phyloP scores from a whole-genome alignment of 257 asterid genomes.

The Solanum megistacrolobum region DNA sequence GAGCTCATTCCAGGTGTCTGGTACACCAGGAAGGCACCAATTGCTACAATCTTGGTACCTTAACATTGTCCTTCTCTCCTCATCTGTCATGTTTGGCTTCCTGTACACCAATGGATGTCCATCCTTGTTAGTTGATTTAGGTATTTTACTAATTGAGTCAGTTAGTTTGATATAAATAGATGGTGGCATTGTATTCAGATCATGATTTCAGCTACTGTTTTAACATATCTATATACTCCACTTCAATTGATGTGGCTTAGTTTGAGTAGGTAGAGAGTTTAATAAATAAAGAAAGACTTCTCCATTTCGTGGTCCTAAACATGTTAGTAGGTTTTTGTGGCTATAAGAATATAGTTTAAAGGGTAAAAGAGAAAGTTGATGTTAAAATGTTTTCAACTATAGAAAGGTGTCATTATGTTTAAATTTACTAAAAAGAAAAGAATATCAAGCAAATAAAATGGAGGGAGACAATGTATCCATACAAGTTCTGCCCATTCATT shows the following conservation, averaged over 20 bases:
- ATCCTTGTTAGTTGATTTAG: conserved; percentile 27
- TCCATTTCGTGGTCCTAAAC: neutral
- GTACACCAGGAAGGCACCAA: conserved; percentile 93
- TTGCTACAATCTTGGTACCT: conserved; percentile 74
- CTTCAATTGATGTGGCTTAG: neutral
- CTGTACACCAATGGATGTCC: conserved; percentile 38
- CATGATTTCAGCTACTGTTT: no score
- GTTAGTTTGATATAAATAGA: no score
- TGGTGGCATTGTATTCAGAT: no score
- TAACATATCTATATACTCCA: no score
- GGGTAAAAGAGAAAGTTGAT: neutral
- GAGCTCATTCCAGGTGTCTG: conserved; percentile 80
- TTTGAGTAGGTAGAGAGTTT: neutral
- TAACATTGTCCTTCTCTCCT: conserved; percentile 18
- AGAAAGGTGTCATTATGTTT: neutral
- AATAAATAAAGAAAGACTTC: neutral
- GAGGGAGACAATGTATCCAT: neutral
- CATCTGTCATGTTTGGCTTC: conserved; percentile 24
- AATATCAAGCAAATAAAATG: neutral
- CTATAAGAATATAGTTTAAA: neutral
- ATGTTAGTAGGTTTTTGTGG: neutral
- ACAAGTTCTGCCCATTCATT: neutral
- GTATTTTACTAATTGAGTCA: no score
- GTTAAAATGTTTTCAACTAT: neutral
- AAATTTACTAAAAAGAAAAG: neutral